Evolutionary conservation across 768 basidiomycete genomes (phyloP).

Genomic region (Agaricus sinodeliciosus): DNA sequence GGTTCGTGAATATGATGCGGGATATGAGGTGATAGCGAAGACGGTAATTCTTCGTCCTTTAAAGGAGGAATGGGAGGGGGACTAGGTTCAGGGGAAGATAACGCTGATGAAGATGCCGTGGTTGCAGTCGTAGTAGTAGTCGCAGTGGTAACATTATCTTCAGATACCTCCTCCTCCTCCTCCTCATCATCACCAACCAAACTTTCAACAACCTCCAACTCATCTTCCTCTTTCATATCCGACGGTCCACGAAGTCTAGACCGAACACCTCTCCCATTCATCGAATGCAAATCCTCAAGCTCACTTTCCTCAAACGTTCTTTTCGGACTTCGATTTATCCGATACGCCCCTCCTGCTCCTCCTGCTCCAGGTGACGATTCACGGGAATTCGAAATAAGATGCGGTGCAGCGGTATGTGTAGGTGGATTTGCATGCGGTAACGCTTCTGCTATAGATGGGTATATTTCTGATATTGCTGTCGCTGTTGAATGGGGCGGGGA

Average conservation of each 20-base stretch:
- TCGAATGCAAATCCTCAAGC: constrained; percentile 11
- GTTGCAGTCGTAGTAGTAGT: not conserved
- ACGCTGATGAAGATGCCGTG: constrained; percentile 22
- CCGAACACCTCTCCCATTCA: constrained; percentile 5
- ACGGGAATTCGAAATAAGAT: constrained; percentile 10
- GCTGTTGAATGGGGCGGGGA: constrained; percentile 1
- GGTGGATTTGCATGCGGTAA: constrained; percentile 11
- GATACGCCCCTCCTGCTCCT: not conserved
- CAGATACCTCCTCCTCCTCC: too few relatives aligned
- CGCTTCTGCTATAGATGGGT: constrained; percentile 9
- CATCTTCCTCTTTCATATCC: constrained; percentile 12
- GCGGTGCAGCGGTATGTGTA: constrained; percentile 12
- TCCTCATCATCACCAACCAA: not conserved
- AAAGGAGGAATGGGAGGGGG: not conserved
- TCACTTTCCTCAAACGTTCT: constrained; percentile 28
- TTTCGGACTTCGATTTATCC: constrained; percentile 18
- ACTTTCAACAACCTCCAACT: constrained; percentile 8
- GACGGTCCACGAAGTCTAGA: constrained; percentile 6
- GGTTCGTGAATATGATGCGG: not conserved
- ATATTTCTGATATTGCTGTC: constrained; percentile 2
- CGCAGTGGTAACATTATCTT: not conserved
- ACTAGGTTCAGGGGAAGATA: not conserved
- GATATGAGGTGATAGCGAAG: not conserved
- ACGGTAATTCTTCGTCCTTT: not conserved
- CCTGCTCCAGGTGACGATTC: constrained; percentile 10